These are phyloP conservation scores for Candida sp. DNA, from an alignment of 1,139 yeast genomes.

Conservation along the genomic window DNA sequence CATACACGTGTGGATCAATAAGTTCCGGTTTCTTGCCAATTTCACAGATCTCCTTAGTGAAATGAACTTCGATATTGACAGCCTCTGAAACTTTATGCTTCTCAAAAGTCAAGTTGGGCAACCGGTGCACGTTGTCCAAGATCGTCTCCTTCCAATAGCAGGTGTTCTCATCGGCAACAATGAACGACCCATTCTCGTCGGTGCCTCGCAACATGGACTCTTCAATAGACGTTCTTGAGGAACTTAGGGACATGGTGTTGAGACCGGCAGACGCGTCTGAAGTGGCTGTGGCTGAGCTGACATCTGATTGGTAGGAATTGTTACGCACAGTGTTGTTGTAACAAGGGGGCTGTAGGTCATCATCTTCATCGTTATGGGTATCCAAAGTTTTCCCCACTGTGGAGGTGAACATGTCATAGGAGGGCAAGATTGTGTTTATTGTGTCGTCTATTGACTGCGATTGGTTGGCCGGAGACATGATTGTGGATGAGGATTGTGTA, in stretches of 20 bases:
- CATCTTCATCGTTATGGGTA: conserved; percentile 14
- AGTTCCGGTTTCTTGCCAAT: conserved; percentile 29
- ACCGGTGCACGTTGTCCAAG: conserved; percentile 40
- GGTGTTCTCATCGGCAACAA: conserved; percentile 34
- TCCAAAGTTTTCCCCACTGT: conserved; percentile 27
- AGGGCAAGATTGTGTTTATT: conserved; percentile 37
- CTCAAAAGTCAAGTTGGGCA: conserved; percentile 35
- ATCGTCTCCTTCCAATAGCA: conserved; percentile 41
- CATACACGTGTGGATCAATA: conserved; percentile 38
- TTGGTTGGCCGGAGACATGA: not conserved
- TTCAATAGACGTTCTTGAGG: conserved; percentile 3
- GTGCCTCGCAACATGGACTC: not conserved
- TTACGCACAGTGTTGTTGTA: conserved; percentile 6
- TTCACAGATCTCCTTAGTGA: conserved; percentile 42
- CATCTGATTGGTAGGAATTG: conserved; percentile 6
- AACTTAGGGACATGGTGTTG: not conserved
- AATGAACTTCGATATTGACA: conserved; percentile 31
- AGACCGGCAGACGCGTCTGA: conserved; percentile 1
- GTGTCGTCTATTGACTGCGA: conserved; percentile 14
- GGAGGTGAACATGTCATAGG: conserved; percentile 50
- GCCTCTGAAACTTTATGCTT: conserved; percentile 31
- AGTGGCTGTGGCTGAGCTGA: conserved; percentile 3
- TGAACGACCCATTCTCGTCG: conserved; percentile 11
- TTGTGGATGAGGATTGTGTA: not conserved
- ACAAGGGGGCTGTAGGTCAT: conserved; percentile 13